These are phyloP conservation scores for Pyrus bretschneideri DNA, from an alignment of 306 rosid genomes.

Conservation along the genomic window DNA sequence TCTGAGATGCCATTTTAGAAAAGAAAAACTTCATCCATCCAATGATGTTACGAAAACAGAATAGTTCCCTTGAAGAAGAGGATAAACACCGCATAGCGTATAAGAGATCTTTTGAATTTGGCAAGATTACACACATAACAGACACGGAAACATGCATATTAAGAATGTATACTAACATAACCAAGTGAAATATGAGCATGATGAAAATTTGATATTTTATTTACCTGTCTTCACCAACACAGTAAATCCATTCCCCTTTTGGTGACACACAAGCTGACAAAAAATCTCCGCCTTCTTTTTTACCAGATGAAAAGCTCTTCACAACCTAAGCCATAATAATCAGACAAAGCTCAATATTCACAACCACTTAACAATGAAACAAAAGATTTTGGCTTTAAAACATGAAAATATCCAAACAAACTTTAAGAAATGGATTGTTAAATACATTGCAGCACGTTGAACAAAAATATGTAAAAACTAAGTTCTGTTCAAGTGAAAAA, in stretches of 20 bases:
- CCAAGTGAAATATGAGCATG: background rate
- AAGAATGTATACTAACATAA: background rate
- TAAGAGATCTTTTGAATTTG: background rate
- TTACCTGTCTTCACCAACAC: conserved; percentile 98
- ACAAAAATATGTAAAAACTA: background rate
- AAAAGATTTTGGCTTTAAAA: background rate
- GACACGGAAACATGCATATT: background rate
- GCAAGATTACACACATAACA: background rate
- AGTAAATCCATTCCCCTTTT: conserved; percentile 99
- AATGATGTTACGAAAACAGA: background rate
- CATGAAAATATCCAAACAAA: background rate
- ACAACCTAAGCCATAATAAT: conserved; percentile 57
- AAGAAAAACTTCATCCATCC: background rate
- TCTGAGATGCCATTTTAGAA: background rate
- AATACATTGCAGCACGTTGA: no score
- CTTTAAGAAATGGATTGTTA: background rate
- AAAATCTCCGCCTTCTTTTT: conserved; percentile 98
- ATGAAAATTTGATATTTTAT: background rate
- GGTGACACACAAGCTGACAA: conserved; percentile 91
- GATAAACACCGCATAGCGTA: background rate
- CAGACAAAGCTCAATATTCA: background rate
- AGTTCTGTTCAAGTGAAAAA: background rate
- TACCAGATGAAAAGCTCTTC: conserved; percentile 97
- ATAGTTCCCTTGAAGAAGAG: background rate
- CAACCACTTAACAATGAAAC: background rate